Base-by-base conservation (phyloP, 2,329 filamentous ascomycete genomes). In the Acrodontium crateriforme region DNA sequence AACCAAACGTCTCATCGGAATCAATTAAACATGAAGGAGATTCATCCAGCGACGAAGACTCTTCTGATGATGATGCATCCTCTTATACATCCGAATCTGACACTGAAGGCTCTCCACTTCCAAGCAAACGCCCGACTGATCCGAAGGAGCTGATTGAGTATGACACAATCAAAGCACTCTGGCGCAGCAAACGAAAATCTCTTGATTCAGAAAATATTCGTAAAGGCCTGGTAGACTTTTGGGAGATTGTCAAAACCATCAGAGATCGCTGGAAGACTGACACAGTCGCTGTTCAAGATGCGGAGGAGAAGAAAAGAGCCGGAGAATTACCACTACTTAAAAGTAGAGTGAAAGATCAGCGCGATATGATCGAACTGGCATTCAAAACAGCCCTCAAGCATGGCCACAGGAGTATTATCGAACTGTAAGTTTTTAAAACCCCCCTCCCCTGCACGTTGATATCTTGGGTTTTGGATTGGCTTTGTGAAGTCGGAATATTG, bases 221-320 rank as follows among this genome's bases (percentile, higher is more conserved):
- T 38, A 55, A 52, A 36, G 65, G 64, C 24, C 55, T 75, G 37
- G 59, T 60, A 27, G 59, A 65, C 23, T 68, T 70, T 43, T 72
- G 70, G 56, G 68, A 74, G 26, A 55, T 74, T 24, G 55, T 74
- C 34, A 68, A 68, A 44, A 60, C 60, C 5, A 62, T 75, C 31
- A 63, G 70, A 33, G 71, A 75, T 46, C 57, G 65, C 19, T 76
- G 71, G 71, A 73, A 72, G 44, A 53, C 59, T 18, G 68, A 69
- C 40, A 62, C 57, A 23, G 62, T 65, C 37, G 62, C 63, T 14
- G 58, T 74, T 36, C 62, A 66, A 36, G 57, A 66, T 36, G 71
- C 71, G 8, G 68, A 71, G 41, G 65, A 69, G 33, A 60, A 68
- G 47, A 66, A 69, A 42, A 58, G 65, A 41, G 58, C 56, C 35